phyloP scores from a whole-genome alignment of 768 basidiomycete species.

The Amanita thiersii region DNA sequence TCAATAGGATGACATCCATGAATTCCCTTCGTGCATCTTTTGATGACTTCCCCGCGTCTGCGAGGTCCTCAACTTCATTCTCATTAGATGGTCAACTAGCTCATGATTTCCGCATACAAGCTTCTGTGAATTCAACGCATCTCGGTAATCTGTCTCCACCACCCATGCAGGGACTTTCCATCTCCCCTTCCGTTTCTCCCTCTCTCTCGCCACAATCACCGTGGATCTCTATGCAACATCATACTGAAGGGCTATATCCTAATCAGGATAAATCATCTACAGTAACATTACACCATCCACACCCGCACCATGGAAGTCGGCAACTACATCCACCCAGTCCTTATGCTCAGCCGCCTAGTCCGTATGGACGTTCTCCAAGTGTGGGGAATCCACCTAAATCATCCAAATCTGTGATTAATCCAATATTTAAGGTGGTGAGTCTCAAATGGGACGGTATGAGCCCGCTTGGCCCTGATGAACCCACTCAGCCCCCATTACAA shows the following conservation, averaged over 20 bases:
- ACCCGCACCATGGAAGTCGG: slow-evolving; percentile 26
- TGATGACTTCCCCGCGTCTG: slow-evolving; percentile 65
- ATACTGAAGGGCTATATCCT: slow-evolving; percentile 23
- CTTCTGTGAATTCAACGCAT: slow-evolving; percentile 54
- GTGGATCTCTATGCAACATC: slow-evolving; percentile 44
- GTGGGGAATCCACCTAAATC: slow-evolving; percentile 56
- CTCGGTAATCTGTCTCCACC: slow-evolving; percentile 68
- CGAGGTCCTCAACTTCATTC: slow-evolving; percentile 73
- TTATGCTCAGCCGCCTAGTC: slow-evolving; percentile 43
- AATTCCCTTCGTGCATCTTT: slow-evolving; percentile 70
- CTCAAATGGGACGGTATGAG: slow-evolving; percentile 29
- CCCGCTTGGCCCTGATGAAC: slow-evolving; percentile 26
- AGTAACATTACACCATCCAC: slow-evolving; percentile 26
- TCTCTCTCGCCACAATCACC: slow-evolving; percentile 39
- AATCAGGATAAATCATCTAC: slow-evolving; percentile 27
- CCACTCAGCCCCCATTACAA: slow-evolving; percentile 45
- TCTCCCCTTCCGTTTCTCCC: slow-evolving; percentile 57
- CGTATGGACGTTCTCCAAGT: slow-evolving; percentile 52
- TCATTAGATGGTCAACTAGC: slow-evolving; percentile 69
- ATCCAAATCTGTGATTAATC: slow-evolving; percentile 68
- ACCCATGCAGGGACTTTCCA: slow-evolving; percentile 64
- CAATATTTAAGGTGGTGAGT: slow-evolving; percentile 89
- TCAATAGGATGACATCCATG: slow-evolving; percentile 70
- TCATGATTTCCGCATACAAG: slow-evolving; percentile 66
- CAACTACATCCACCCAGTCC: slow-evolving; percentile 29